Percentiles rank a stretch among this genome's conserved stretches.
These are phyloP conservation scores for Esteya vermicola DNA, from an alignment of 2,329 filamentous ascomycete species.

Conservation along the genomic window DNA sequence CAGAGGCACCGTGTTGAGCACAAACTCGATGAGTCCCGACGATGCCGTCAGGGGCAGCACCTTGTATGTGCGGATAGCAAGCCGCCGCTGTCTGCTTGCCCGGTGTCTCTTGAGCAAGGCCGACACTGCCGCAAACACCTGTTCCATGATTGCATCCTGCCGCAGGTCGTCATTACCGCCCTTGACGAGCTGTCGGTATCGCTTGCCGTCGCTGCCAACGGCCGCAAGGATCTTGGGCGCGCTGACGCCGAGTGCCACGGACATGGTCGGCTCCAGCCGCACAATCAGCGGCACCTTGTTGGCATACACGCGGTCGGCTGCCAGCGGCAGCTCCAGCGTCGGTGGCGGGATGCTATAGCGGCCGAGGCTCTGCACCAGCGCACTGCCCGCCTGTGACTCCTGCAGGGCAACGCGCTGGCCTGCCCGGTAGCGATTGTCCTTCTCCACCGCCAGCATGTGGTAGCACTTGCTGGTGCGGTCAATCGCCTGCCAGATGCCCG, in stretches of 20 bases:
- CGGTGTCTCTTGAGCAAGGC: conserved; percentile 76
- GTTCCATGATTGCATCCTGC: conserved; percentile 98
- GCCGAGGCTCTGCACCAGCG: conserved; percentile 47
- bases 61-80: conserved; percentile 93
- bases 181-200: conserved; percentile 87
- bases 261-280: conserved; percentile 60
- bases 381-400: conserved; percentile 47
- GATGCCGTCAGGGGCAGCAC: conserved; percentile 76
- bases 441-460: conserved; percentile 49
- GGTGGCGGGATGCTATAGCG: conserved; percentile 68
- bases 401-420: conserved; percentile 43
- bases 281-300: conserved; percentile 54
- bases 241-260: conserved; percentile 79
- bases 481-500: conserved; percentile 53
- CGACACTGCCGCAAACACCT: conserved; percentile 94
- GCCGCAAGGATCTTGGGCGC: conserved; percentile 87
- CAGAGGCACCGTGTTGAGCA: conserved; percentile 80
- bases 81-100: conserved; percentile 70
- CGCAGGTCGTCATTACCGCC: conserved; percentile 90
- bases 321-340: conserved; percentile 72
- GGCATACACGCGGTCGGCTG: conserved; percentile 60
- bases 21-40: conserved; percentile 93
- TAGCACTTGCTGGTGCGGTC: conserved; percentile 59
- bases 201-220: conserved; percentile 59
- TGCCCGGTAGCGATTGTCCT: conserved; percentile 51